Percentiles rank a stretch among this genome's conserved stretches.
These are phyloP conservation scores for Neurospora sp. DNA, from an alignment of 495 filamentous ascomycete genomes.

Conservation along the genomic window DNA sequence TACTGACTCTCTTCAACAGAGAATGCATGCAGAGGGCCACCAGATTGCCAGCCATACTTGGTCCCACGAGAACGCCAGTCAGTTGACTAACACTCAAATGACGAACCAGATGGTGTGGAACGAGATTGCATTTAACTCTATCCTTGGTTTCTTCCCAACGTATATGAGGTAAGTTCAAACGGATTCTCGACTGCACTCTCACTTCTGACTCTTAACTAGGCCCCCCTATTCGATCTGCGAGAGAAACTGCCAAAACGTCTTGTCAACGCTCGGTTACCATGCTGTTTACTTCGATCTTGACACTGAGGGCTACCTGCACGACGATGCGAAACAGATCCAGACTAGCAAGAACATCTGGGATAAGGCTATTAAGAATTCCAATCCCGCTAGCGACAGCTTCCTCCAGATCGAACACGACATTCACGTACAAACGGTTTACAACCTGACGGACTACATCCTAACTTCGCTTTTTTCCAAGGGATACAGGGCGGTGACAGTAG, in stretches of 20 bases:
- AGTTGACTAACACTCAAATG: constrained; percentile 44
- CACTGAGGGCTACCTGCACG: constrained; percentile 67
- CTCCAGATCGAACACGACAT: constrained; percentile 74
- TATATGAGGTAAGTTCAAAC: constrained; percentile 53
- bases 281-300: constrained; percentile 67
- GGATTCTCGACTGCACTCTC: not conserved
- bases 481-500: constrained; percentile 59
- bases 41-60: constrained; percentile 81
- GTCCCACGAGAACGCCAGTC: constrained; percentile 67
- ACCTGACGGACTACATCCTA: constrained; percentile 67
- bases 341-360: constrained; percentile 65
- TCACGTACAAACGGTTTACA: constrained; percentile 64
- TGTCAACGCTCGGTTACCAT: constrained; percentile 66
- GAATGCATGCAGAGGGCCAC: constrained; percentile 66
- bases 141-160: constrained; percentile 71
- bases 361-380: constrained; percentile 39
- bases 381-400: constrained; percentile 37
- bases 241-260: constrained; percentile 46
- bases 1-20: constrained; percentile 16
- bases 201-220: constrained; percentile 11
- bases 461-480: constrained; percentile 45
- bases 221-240: constrained; percentile 71
- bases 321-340: constrained; percentile 50
- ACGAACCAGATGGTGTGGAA: constrained; percentile 64
- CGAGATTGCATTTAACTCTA: constrained; percentile 69